Conservation (phyloP, 1,139 yeast species). For the Suhomyces anneliseae region DNA sequence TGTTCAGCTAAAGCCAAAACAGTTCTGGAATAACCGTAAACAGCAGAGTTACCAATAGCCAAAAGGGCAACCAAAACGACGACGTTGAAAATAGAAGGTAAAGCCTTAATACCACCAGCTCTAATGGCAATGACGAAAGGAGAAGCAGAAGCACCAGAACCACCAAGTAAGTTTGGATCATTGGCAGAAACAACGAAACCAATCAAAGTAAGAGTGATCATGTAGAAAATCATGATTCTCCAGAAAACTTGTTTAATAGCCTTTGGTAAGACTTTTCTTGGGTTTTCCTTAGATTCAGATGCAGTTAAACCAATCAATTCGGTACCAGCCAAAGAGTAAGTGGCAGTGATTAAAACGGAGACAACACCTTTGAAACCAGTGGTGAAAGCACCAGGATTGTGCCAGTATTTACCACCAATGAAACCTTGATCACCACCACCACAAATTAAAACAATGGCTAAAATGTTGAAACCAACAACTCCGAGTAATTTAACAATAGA, state of each 20-base stretch:
- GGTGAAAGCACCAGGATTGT: conserved; percentile 63
- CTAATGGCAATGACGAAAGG: conserved; percentile 62
- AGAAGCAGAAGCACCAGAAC: conserved; percentile 38
- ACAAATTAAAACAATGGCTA: conserved; percentile 66
- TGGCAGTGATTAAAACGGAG: conserved; percentile 42
- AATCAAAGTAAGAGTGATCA: conserved; percentile 41
- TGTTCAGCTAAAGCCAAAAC: conserved; percentile 42
- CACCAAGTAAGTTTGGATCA: conserved; percentile 13
- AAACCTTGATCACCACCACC: conserved; percentile 64
- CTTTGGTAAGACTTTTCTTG: conserved; percentile 39
- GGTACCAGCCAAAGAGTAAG: conserved; percentile 47
- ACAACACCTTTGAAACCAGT: conserved; percentile 58
- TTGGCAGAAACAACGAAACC: conserved; percentile 42
- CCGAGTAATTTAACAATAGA: conserved; percentile 63
- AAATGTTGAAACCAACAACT: conserved; percentile 62
- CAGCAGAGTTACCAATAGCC: conserved; percentile 48
- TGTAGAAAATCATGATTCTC: conserved; percentile 42
- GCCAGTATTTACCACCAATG: conserved; percentile 59
- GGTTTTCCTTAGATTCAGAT: conserved; percentile 39
- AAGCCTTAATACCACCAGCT: conserved; percentile 48
- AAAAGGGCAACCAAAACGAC: conserved; percentile 41
- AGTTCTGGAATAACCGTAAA: conserved; percentile 46
- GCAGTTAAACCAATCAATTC: conserved; percentile 45
- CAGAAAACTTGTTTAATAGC: conserved; percentile 47
- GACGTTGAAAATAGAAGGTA: conserved; percentile 47